These are phyloP conservation scores for Rhizoclosmatium globosum DNA, from an alignment of 192 early-diverging fungal genomes.

Conservation along the genomic window DNA sequence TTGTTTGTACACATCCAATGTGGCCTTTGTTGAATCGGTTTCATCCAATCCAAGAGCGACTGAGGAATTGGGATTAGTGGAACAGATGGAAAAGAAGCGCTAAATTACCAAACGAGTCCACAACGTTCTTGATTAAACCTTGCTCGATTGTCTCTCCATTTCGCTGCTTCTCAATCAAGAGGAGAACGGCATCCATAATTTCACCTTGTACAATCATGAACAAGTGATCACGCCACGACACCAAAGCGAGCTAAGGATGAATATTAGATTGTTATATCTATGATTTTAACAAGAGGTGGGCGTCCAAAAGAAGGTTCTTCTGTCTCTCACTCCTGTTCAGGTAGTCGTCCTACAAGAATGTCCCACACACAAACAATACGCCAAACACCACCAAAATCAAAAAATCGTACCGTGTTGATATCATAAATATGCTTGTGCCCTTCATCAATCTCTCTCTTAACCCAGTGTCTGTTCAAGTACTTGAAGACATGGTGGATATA, in stretches of 20 bases:
- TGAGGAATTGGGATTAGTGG: constrained; percentile 32
- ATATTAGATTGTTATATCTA: background rate
- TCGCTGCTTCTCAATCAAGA: constrained; percentile 80
- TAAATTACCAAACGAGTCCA: constrained; percentile 86
- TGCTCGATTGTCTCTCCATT: constrained; percentile 92
- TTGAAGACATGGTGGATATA: constrained; percentile 90
- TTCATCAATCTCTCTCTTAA: constrained; percentile 95
- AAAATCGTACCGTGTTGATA: constrained; percentile 84
- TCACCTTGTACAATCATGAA: constrained; percentile 72
- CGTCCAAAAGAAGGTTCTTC: too few relatives aligned
- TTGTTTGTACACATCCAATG: constrained; percentile 85
- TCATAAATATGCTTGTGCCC: constrained; percentile 88
- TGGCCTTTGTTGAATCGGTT: constrained; percentile 78
- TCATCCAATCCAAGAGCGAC: constrained; percentile 86
- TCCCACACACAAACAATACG: too few relatives aligned
- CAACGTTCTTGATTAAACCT: constrained; percentile 84
- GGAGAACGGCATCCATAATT: constrained; percentile 80
- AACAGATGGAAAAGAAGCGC: background rate
- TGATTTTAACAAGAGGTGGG: too few relatives aligned
- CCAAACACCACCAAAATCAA: background rate
- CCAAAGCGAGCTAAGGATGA: constrained; percentile 70
- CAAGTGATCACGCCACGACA: constrained; percentile 87
- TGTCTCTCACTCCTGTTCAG: too few relatives aligned
- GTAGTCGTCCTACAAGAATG: too few relatives aligned
- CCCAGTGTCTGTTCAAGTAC: constrained; percentile 98